A percentile compares a stretch with the other conserved stretches of the same genome.
These are phyloP conservation scores for Blastomyces parvus DNA, from an alignment of 2,329 filamentous ascomycete species.

Conservation along the genomic window DNA sequence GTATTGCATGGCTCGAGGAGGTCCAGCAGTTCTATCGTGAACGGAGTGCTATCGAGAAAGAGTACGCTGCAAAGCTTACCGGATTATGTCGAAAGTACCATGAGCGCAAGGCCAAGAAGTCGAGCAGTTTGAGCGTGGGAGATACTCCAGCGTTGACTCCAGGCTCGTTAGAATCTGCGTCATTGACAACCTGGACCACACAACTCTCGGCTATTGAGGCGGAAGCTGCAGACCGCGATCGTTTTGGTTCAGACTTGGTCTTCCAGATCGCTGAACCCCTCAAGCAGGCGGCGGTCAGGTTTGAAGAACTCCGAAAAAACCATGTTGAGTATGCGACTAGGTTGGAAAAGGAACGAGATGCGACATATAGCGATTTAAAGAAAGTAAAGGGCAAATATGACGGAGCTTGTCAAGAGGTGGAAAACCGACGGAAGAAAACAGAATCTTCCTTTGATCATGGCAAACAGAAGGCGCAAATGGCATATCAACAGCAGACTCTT, in stretches of 20 bases:
- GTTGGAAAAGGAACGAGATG: conserved; percentile 79
- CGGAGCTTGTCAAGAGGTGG: conserved; percentile 83
- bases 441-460: conserved; percentile 80
- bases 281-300: conserved; percentile 61
- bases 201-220: conserved; percentile 85
- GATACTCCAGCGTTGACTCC: conserved; percentile 89
- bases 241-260: conserved; percentile 68
- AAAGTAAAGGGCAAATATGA: conserved; percentile 95
- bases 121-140: conserved; percentile 78
- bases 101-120: conserved; percentile 91
- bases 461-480: conserved; percentile 80
- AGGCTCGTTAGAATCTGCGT: conserved; percentile 90
- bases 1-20: conserved; percentile 91
- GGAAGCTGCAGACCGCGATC: conserved; percentile 79
- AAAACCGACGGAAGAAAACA: conserved; percentile 86
- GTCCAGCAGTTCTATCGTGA: conserved; percentile 97
- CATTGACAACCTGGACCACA: conserved; percentile 91
- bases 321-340: conserved; percentile 83
- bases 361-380: conserved; percentile 70
- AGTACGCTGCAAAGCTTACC: conserved; percentile 82
- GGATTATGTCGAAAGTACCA: conserved; percentile 91
- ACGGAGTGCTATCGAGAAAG: conserved; percentile 86
- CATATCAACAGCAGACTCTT: conserved; percentile 81
- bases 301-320: conserved; percentile 86
- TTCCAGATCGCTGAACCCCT: conserved; percentile 77